These are phyloP conservation scores for Sporisorium scitamineum DNA, from an alignment of 1,284 basidiomycete species.

Conservation along the genomic window DNA sequence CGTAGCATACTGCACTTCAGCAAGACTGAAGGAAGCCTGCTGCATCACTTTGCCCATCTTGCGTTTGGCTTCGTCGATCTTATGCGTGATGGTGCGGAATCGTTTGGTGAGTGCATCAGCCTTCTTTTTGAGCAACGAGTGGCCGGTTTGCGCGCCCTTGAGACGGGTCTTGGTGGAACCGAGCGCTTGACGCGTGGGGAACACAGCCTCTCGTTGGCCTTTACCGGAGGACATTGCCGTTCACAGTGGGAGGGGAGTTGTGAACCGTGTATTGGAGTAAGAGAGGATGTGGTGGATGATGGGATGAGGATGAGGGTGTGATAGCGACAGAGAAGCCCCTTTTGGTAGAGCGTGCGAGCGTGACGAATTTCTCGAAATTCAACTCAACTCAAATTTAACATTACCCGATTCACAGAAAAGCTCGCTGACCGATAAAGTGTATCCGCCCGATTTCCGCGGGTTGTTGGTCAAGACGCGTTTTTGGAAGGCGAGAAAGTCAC, in stretches of 20 bases:
- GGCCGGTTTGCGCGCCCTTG: conserved; percentile 96
- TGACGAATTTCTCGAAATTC: conserved; percentile 2
- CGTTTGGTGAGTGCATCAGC: conserved; percentile 93
- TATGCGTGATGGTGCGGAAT: conserved; percentile 76
- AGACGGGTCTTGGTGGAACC: conserved; percentile 92
- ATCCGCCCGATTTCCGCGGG: conserved; percentile 1
- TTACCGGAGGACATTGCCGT: conserved; percentile 88
- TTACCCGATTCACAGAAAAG: neutral
- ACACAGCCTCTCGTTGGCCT: conserved; percentile 88
- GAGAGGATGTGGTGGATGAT: neutral
- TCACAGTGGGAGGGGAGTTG: conserved; percentile 2
- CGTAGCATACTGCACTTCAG: conserved; percentile 96
- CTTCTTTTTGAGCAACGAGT: conserved; percentile 96
- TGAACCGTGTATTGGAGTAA: neutral
- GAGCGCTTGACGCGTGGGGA: conserved; percentile 77
- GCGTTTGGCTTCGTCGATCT: conserved; percentile 91
- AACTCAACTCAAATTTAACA: neutral
- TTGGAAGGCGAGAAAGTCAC: neutral
- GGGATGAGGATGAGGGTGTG: neutral
- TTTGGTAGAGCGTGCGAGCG: neutral
- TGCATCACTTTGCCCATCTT: conserved; percentile 99
- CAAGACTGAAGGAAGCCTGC: conserved; percentile 96
- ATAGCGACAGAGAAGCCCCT: neutral
- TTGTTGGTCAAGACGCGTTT: conserved; percentile 1
- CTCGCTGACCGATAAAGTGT: neutral